These are phyloP conservation scores for Aspergillus sp. DNA, from an alignment of 2,329 filamentous ascomycete genomes.

Conservation along the genomic window DNA sequence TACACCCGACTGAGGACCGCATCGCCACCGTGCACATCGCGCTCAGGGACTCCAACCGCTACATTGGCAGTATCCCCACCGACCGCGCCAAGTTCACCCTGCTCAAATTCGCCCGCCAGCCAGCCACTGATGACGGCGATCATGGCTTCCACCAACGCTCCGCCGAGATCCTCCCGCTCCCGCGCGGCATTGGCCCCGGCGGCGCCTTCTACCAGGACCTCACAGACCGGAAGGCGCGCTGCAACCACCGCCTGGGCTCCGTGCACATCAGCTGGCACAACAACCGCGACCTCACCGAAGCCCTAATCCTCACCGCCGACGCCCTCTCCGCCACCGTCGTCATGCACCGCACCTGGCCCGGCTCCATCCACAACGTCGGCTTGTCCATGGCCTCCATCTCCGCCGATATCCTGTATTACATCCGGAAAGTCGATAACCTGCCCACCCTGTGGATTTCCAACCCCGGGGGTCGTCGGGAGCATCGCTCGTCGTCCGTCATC, in stretches of 20 bases:
- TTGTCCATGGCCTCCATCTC: not conserved
- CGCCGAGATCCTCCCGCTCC: not conserved
- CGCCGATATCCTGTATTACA: not conserved
- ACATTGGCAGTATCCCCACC: not conserved
- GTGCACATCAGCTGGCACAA: not conserved
- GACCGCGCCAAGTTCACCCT: not conserved
- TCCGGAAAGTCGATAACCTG: not conserved
- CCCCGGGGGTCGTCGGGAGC: not conserved
- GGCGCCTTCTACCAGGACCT: not conserved
- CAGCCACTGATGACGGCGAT: not conserved
- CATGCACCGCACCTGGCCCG: not conserved
- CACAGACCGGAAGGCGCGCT: not conserved
- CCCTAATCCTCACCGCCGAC: not conserved
- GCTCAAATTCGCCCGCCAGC: not conserved
- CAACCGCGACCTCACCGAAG: not conserved
- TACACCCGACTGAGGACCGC: slow-evolving; percentile 8
- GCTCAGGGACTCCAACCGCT: not conserved
- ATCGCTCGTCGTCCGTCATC: not conserved
- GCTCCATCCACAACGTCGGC: not conserved
- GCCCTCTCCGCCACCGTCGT: not conserved
- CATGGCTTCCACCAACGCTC: not conserved
- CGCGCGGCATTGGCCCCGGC: not conserved
- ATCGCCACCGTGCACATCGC: slow-evolving; percentile 11
- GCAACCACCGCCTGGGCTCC: not conserved
- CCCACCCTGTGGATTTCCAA: not conserved